A percentile compares a stretch with the other conserved stretches of the same genome.
phyloP scores from a whole-genome alignment of 352 stramenopile species.

The Elongisporangium prolatum region DNA sequence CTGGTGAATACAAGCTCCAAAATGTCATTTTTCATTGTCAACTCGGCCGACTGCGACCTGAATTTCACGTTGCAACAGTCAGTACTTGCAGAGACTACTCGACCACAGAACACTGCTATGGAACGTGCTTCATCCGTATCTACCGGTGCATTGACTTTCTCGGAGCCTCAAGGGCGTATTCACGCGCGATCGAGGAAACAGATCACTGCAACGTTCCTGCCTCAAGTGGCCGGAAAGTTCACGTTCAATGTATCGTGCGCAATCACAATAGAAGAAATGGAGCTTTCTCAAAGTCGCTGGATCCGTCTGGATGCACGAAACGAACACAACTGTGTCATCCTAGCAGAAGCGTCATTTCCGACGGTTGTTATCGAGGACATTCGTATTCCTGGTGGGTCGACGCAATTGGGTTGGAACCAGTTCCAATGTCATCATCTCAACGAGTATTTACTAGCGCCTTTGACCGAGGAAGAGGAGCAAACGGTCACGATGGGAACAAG shows the following conservation, averaged over 20 bases:
- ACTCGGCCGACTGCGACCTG: constrained; percentile 78
- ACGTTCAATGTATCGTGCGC: constrained; percentile 67
- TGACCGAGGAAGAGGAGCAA: constrained; percentile 31
- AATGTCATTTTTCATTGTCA: constrained; percentile 64
- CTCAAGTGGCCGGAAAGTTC: constrained; percentile 55
- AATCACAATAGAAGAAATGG: constrained; percentile 17
- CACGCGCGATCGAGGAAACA: constrained; percentile 71
- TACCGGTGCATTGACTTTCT: constrained; percentile 34
- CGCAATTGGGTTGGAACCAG: constrained; percentile 56
- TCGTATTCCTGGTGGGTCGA: constrained; percentile 47
- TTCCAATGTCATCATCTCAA: constrained; percentile 78
- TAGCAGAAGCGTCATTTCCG: constrained; percentile 81
- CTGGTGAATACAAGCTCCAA: constrained; percentile 78
- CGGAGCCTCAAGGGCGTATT: constrained; percentile 56
- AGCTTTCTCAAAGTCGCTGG: constrained; percentile 20
- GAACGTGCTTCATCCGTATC: not conserved
- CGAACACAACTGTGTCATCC: constrained; percentile 40
- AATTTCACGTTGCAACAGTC: constrained; percentile 38
- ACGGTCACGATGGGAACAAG: constrained; percentile 3
- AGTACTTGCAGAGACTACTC: constrained; percentile 17
- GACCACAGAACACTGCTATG: not conserved
- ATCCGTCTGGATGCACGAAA: constrained; percentile 13
- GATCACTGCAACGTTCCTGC: constrained; percentile 75
- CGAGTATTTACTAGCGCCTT: constrained; percentile 48
- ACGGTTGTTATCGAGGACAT: constrained; percentile 84